These are phyloP conservation scores for Vaccinium corymbosum DNA, from an alignment of 148 eudicot genomes.

Conservation along the genomic window DNA sequence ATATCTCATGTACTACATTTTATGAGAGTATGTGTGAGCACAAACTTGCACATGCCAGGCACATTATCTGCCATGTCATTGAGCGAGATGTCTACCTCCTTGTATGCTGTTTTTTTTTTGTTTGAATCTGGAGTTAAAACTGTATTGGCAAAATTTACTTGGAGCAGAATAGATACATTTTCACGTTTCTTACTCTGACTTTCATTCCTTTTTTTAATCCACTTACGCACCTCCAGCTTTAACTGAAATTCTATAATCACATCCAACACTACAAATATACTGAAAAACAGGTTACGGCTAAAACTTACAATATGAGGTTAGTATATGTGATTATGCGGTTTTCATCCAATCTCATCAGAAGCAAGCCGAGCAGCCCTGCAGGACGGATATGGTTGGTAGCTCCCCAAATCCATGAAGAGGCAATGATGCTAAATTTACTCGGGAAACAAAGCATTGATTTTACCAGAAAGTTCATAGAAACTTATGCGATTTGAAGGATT, in stretches of 20 bases:
- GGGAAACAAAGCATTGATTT: neutral
- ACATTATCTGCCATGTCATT: neutral
- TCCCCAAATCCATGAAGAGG: neutral
- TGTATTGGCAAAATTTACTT: neutral
- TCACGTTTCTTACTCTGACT: neutral
- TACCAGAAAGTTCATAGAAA: slow-evolving; percentile 15
- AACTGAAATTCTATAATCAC: neutral
- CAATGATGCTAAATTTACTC: slow-evolving; percentile 8
- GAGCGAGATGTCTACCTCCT: neutral
- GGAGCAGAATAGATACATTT: neutral
- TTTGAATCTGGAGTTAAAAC: neutral
- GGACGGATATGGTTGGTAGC: neutral
- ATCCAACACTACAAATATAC: neutral
- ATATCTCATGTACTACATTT: no score
- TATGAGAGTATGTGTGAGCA: no score
- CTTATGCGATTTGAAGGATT: slow-evolving; percentile 25
- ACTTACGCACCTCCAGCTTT: no score
- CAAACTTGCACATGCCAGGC: neutral
- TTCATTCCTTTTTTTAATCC: neutral
- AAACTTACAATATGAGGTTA: neutral
- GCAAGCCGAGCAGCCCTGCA: neutral
- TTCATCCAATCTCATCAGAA: neutral
- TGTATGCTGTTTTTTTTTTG: no score
- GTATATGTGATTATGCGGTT: neutral
- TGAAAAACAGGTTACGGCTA: neutral